Evolutionary conservation across 2,329 filamentous ascomycete species (phyloP).

Genomic region (Coniochaeta hoffmannii): DNA sequence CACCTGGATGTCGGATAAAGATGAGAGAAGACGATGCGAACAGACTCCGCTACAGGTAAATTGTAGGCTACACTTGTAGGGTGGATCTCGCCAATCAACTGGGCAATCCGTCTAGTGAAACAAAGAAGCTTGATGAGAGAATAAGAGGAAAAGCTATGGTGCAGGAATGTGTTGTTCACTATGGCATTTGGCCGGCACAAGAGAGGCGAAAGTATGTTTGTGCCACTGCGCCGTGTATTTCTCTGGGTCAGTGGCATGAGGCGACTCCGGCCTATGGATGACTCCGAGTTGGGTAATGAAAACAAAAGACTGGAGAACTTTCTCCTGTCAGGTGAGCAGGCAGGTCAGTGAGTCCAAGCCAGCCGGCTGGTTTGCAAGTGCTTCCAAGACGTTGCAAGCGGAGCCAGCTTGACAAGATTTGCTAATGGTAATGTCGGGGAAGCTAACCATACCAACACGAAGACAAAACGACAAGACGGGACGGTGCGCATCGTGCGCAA

Average conservation of each 20-base stretch:
- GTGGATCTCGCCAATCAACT: not conserved
- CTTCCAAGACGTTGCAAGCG: not conserved
- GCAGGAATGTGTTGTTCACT: not conserved
- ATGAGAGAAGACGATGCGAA: not conserved
- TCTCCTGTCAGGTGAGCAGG: constrained; percentile 29
- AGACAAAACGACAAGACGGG: not conserved
- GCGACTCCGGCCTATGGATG: not conserved
- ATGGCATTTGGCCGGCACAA: not conserved
- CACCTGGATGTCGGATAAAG: not conserved
- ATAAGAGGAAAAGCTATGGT: not conserved
- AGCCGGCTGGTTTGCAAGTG: not conserved
- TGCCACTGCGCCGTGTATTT: not conserved
- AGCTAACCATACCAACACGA: not conserved
- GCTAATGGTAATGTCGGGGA: not conserved
- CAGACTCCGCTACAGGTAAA: too few relatives aligned
- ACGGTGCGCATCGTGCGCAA: not conserved
- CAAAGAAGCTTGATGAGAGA: not conserved
- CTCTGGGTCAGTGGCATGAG: not conserved
- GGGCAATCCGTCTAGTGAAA: not conserved
- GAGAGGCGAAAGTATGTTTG: not conserved
- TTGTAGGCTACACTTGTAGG: not conserved
- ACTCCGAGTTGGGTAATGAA: constrained; percentile 39
- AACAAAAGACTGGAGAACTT: constrained; percentile 32
- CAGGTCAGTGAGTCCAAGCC: not conserved
- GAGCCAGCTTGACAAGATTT: constrained; percentile 3